A percentile compares a stretch with the other conserved stretches of the same genome.
phyloP scores from a whole-genome alignment of 495 filamentous ascomycete genomes.

The Haplographium delicatum region DNA sequence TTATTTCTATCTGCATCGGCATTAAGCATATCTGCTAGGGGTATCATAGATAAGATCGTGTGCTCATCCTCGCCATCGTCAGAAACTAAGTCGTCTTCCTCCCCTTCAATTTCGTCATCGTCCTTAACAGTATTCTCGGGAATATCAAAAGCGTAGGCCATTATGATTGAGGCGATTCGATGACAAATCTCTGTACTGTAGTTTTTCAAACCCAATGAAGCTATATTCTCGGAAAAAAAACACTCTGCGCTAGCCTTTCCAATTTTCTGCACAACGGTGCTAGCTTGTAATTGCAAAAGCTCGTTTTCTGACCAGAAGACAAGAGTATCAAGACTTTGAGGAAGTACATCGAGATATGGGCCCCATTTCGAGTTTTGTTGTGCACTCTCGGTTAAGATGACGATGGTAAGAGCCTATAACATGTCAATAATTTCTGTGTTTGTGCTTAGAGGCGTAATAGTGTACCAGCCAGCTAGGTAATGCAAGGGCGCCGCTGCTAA shows the following conservation, averaged over 20 bases:
- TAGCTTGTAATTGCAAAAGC: constrained; percentile 68
- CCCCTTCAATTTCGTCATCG: constrained; percentile 44
- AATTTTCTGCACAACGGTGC: constrained; percentile 71
- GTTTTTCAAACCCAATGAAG: constrained; percentile 43
- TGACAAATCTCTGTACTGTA: constrained; percentile 47
- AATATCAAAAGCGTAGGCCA: constrained; percentile 94
- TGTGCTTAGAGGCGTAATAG: neutral
- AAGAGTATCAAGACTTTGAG: constrained; percentile 72
- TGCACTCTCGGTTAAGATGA: constrained; percentile 74
- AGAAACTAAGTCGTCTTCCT: constrained; percentile 60
- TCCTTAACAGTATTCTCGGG: constrained; percentile 38
- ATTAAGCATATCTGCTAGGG: constrained; percentile 39
- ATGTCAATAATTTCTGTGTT: neutral
- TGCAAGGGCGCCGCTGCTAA: no score
- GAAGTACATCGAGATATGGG: constrained; percentile 78
- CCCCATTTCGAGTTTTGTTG: constrained; percentile 63
- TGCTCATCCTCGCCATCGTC: constrained; percentile 62
- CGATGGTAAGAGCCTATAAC: constrained; percentile 54
- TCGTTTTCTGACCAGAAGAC: constrained; percentile 84
- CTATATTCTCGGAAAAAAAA: constrained; percentile 56
- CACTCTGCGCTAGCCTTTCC: constrained; percentile 67
- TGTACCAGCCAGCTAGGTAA: constrained; percentile 26
- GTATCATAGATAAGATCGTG: constrained; percentile 72
- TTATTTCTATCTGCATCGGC: constrained; percentile 84
- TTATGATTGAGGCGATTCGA: constrained; percentile 78